Evolutionary conservation across 257 asterid species (phyloP).

Genomic region (Rehmannia glutinosa): DNA sequence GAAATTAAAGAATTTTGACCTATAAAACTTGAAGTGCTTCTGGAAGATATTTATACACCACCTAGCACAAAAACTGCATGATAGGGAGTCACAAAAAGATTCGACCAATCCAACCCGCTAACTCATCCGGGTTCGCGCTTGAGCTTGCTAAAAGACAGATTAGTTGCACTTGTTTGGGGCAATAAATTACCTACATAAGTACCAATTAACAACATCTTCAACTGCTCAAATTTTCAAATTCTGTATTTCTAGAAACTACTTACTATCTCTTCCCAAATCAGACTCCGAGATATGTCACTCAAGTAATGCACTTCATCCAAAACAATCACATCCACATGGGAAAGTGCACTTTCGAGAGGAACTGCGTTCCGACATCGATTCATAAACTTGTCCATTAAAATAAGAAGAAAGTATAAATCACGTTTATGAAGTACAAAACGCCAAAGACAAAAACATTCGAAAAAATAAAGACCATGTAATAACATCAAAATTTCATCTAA

Average conservation of each 20-base stretch:
- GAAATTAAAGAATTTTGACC: too few species aligned
- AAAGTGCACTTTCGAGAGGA: conserved; percentile 82
- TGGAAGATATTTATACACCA: neutral
- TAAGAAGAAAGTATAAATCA: neutral
- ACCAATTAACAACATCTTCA: conserved; percentile 26
- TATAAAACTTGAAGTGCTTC: conserved; percentile 11
- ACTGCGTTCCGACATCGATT: conserved; percentile 73
- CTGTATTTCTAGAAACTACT: conserved; percentile 34
- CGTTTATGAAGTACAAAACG: conserved; percentile 1
- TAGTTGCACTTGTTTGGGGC: conserved; percentile 97
- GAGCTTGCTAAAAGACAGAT: conserved; percentile 95
- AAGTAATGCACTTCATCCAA: conserved; percentile 99
- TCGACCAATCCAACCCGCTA: conserved; percentile 99
- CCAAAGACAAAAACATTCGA: conserved; percentile 1
- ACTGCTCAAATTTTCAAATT: conserved; percentile 15
- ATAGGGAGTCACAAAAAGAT: conserved; percentile 38
- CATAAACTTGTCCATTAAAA: conserved; percentile 16
- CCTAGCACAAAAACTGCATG: conserved; percentile 19
- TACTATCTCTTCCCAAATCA: conserved; percentile 99
- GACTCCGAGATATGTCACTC: conserved; percentile 96
- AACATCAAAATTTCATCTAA: neutral
- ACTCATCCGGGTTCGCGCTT: conserved; percentile 97
- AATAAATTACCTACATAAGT: conserved; percentile 74
- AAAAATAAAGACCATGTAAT: neutral
- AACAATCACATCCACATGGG: conserved; percentile 93